A percentile compares a stretch with the other conserved stretches of the same genome.
Evolutionary conservation across 2,329 filamentous ascomycete genomes (phyloP).

Genomic region (Talaromyces sp.): DNA sequence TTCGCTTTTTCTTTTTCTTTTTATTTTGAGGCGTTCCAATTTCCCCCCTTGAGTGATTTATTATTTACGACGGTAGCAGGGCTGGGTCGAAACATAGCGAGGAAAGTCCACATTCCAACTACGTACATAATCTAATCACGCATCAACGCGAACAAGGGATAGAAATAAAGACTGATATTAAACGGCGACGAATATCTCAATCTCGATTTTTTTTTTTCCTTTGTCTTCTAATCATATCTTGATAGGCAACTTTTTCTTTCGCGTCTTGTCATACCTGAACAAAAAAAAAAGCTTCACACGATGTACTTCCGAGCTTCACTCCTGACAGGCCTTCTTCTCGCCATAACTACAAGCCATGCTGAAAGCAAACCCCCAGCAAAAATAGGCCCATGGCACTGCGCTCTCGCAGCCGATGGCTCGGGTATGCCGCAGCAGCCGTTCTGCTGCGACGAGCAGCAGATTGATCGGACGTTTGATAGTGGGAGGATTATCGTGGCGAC

Average conservation of each 20-base stretch:
- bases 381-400: conserved; percentile 10
- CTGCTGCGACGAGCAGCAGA: conserved; percentile 10
- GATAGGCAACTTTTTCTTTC: background rate
- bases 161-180: background rate
- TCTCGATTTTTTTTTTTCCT: background rate
- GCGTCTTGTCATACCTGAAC: background rate
- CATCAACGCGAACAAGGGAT: background rate
- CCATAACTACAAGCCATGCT: background rate
- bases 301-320: background rate
- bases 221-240: background rate
- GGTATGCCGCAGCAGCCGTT: conserved; percentile 7
- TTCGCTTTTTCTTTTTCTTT: background rate
- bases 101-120: background rate
- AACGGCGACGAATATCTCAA: background rate
- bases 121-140: background rate
- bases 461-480: conserved; percentile 1
- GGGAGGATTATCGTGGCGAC: conserved; percentile 4
- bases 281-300: background rate
- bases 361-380: background rate
- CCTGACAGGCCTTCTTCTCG: background rate
- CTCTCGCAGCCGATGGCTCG: conserved; percentile 10
- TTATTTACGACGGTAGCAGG: background rate
- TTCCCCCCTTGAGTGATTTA: background rate
- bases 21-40: background rate
- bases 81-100: background rate